A percentile compares a stretch with the other conserved stretches of the same genome.
Evolutionary conservation across 306 rosid genomes (phyloP).

Genomic region (Calophaca sinica): DNA sequence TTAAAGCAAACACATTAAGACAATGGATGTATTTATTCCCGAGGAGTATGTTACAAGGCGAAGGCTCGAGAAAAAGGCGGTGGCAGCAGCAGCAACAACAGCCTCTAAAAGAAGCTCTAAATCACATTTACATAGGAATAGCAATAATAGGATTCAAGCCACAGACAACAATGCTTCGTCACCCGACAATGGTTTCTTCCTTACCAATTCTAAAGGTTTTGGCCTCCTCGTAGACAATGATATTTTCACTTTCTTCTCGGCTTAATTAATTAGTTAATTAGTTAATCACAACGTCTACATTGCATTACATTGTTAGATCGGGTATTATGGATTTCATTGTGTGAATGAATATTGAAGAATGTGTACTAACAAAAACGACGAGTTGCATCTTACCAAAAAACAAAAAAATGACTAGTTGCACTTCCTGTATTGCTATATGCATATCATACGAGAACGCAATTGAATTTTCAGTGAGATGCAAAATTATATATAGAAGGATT

Average conservation of each 20-base stretch:
- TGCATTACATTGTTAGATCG: not conserved
- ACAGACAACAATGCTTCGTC: not conserved
- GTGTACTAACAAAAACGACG: not conserved
- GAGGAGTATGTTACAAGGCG: conserved; percentile 60
- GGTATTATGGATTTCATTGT: not conserved
- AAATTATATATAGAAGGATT: not conserved
- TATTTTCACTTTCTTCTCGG: conserved; percentile 55
- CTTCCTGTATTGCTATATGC: not conserved
- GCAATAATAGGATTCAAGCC: not conserved
- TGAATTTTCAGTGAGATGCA: not conserved
- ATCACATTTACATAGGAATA: conserved; percentile 19
- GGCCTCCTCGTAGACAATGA: conserved; percentile 2
- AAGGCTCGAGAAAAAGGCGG: conserved; percentile 58
- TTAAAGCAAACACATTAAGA: not conserved
- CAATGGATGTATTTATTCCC: conserved; percentile 72
- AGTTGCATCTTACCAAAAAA: too few relatives aligned
- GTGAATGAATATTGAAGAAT: not conserved
- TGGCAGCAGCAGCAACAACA: not conserved
- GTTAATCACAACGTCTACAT: not conserved
- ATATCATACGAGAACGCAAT: not conserved
- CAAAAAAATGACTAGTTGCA: not conserved
- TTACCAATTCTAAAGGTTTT: conserved; percentile 22
- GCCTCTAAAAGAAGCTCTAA: not conserved
- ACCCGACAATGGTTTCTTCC: not conserved
- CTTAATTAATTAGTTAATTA: conserved; percentile 33